Evolutionary conservation across 2,329 filamentous ascomycete genomes (phyloP).

Genomic region (Aspergillus glaucus): DNA sequence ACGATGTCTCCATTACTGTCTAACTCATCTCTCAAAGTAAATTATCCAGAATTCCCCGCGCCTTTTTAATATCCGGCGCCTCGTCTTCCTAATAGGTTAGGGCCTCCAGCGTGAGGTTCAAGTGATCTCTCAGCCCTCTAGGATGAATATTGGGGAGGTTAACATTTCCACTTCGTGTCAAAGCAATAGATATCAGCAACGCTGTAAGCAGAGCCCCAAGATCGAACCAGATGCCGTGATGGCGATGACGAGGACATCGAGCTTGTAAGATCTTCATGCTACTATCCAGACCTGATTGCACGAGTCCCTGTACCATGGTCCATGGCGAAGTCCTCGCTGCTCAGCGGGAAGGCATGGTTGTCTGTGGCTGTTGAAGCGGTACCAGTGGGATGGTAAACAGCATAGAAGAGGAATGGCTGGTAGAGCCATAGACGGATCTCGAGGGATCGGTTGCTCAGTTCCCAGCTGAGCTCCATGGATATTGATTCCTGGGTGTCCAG

Average conservation of each 20-base stretch:
- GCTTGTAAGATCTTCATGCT: slow-evolving; percentile 18
- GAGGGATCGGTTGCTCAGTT: slow-evolving; percentile 18
- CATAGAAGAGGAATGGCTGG: slow-evolving; percentile 25
- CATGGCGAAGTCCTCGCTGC: slow-evolving; percentile 3
- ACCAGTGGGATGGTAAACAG: slow-evolving; percentile 12
- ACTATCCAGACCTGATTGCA: slow-evolving; percentile 20
- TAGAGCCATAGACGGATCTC: slow-evolving; percentile 25
- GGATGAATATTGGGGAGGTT: slow-evolving; percentile 4
- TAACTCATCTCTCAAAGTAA: background rate
- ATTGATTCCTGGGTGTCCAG: slow-evolving; percentile 5
- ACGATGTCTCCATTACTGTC: background rate
- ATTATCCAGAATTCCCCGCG: background rate
- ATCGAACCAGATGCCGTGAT: slow-evolving; percentile 28
- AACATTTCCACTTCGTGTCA: slow-evolving; percentile 17
- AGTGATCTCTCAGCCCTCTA: background rate
- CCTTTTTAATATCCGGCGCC: background rate
- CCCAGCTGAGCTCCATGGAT: slow-evolving; percentile 23
- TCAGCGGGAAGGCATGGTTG: background rate
- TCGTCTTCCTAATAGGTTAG: background rate
- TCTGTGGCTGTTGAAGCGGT: background rate
- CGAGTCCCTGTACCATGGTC: slow-evolving; percentile 9
- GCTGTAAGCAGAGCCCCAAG: slow-evolving; percentile 14
- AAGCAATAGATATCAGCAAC: slow-evolving; percentile 16
- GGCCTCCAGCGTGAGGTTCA: background rate
- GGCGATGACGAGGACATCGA: slow-evolving; percentile 20